These are phyloP conservation scores for Amaranthus palmeri DNA, from an alignment of 148 eudicot species.

Conservation along the genomic window DNA sequence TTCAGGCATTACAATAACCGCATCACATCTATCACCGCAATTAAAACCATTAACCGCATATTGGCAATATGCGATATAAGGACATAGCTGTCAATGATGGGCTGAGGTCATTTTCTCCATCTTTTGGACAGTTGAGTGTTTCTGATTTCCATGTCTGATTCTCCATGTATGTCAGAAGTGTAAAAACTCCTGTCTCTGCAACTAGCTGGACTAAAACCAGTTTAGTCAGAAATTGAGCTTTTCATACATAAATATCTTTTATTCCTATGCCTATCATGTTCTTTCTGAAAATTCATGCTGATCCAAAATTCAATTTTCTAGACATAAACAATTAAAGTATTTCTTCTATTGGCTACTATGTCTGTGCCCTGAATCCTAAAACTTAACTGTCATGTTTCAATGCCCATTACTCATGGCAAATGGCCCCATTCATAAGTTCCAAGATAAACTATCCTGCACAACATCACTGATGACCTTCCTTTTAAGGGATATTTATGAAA, in stretches of 20 bases:
- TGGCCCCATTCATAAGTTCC: not conserved
- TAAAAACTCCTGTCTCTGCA: not conserved
- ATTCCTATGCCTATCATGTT: too few species aligned
- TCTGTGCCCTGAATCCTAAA: constrained; percentile 13
- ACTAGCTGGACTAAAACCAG: constrained; percentile 5
- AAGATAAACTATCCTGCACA: not conserved
- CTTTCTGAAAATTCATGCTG: not conserved
- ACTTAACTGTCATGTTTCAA: not conserved
- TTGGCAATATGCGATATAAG: too few species aligned
- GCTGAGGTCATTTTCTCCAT: not conserved
- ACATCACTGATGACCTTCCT: not conserved
- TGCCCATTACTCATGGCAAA: not conserved
- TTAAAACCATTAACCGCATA: too few species aligned
- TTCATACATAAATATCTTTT: not conserved
- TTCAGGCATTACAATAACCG: too few species aligned
- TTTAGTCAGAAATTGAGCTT: constrained; percentile 10
- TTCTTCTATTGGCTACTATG: constrained; percentile 1
- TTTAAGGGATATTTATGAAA: not conserved
- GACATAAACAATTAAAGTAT: constrained; percentile 3
- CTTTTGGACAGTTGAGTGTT: not conserved
- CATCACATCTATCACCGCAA: too few species aligned
- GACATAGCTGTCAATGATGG: constrained; percentile 7
- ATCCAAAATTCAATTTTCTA: not conserved
- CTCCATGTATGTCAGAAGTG: constrained; percentile 3
- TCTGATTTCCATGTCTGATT: not conserved